A percentile compares a stretch with the other conserved stretches of the same genome.
These are phyloP conservation scores for Coemansia erecta DNA, from an alignment of 192 early-diverging fungal species.

Conservation along the genomic window DNA sequence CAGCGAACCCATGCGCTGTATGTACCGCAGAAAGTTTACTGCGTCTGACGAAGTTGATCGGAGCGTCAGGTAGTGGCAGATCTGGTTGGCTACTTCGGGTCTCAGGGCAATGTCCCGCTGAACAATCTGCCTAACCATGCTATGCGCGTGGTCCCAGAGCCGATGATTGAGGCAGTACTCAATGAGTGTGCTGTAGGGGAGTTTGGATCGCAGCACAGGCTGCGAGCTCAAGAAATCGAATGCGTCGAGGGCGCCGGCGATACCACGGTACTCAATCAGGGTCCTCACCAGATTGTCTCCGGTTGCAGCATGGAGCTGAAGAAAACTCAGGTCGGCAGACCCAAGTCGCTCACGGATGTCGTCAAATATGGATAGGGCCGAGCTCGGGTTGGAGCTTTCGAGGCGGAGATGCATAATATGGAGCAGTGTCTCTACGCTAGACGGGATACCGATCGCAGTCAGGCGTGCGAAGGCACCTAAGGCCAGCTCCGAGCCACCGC, in stretches of 20 bases:
- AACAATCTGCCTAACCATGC: slow-evolving; percentile 21
- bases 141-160: slow-evolving; percentile 14
- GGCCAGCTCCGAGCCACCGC: slow-evolving; percentile 15
- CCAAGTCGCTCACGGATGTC: slow-evolving; percentile 14
- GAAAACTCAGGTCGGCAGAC: slow-evolving; percentile 7
- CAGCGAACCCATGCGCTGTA: slow-evolving; percentile 21
- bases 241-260: slow-evolving; percentile 18
- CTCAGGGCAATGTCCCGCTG: slow-evolving; percentile 30
- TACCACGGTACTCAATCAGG: slow-evolving; percentile 19
- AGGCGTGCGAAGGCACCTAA: slow-evolving; percentile 19
- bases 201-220: slow-evolving; percentile 5
- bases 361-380: slow-evolving; percentile 15
- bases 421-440: slow-evolving; percentile 11
- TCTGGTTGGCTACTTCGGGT: slow-evolving; percentile 11
- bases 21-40: slow-evolving; percentile 47
- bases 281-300: slow-evolving; percentile 5
- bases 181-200: slow-evolving; percentile 39
- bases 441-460: slow-evolving; percentile 17
- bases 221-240: slow-evolving; percentile 26
- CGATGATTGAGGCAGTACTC: slow-evolving; percentile 29
- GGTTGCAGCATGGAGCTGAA: slow-evolving; percentile 5
- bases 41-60: slow-evolving; percentile 12
- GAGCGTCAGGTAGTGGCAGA: slow-evolving; percentile 17
- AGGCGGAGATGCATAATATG: slow-evolving; percentile 15
- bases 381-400: not conserved